Conservation (phyloP, 371 early-diverging fungal genomes). For the Lichtheimia ornata region DNA sequence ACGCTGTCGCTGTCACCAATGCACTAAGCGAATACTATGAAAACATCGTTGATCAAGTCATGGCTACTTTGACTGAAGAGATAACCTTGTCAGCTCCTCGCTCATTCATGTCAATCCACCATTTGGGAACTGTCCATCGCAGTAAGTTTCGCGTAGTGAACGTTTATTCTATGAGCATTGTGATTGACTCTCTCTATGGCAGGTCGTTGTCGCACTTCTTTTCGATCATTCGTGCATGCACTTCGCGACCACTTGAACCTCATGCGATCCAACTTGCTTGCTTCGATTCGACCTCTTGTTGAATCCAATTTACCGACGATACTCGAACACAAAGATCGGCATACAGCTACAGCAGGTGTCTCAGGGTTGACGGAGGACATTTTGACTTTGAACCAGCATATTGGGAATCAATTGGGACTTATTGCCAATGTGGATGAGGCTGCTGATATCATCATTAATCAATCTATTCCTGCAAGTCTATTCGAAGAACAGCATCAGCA, state of each 20-base stretch:
- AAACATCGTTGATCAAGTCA: slow-evolving; percentile 45
- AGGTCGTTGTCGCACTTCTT: slow-evolving; percentile 21
- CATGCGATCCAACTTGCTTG: slow-evolving; percentile 22
- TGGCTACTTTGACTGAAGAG: slow-evolving; percentile 33
- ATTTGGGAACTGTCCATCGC: slow-evolving; percentile 7
- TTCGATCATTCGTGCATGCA: slow-evolving; percentile 22
- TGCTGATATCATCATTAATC: slow-evolving; percentile 23
- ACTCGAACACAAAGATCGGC: not conserved
- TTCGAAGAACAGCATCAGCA: not conserved
- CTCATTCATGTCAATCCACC: slow-evolving; percentile 21
- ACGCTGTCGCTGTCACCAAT: slow-evolving; percentile 13
- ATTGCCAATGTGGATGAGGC: slow-evolving; percentile 27
- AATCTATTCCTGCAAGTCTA: slow-evolving; percentile 12
- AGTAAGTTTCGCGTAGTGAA: not conserved
- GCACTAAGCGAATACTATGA: slow-evolving; percentile 44
- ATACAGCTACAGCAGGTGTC: not conserved
- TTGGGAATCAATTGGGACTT: slow-evolving; percentile 27
- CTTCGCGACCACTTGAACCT: slow-evolving; percentile 27
- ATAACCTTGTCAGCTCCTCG: slow-evolving; percentile 30
- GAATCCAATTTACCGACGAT: slow-evolving; percentile 23
- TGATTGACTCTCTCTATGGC: not conserved
- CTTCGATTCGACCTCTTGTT: slow-evolving; percentile 30
- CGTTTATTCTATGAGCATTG: not conserved
- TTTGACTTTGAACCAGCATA: slow-evolving; percentile 21
- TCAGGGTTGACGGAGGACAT: slow-evolving; percentile 16